Conservation (phyloP, 164 flowering plant species). For the Vitis riparia region DNA sequence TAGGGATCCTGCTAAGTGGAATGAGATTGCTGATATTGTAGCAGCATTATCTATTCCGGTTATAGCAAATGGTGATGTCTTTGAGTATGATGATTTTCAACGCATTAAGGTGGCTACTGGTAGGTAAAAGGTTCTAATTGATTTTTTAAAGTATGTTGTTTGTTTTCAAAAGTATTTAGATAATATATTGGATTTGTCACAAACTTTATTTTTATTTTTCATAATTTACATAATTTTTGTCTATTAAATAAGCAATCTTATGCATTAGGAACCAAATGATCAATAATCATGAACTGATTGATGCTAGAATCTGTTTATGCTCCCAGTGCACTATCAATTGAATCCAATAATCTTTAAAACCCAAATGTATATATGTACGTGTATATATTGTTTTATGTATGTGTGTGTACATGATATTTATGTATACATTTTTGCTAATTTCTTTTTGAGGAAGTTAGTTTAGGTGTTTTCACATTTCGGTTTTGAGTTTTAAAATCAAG, state of each 20-base stretch:
- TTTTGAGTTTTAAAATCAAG: no score
- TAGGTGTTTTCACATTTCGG: no score
- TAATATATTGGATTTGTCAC: neutral
- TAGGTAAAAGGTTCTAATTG: constrained; percentile 10
- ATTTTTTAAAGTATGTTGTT: neutral
- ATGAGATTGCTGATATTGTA: constrained; percentile 87
- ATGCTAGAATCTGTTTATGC: neutral
- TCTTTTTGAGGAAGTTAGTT: no score
- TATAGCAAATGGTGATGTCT: constrained; percentile 93
- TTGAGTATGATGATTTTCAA: constrained; percentile 76
- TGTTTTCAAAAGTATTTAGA: neutral
- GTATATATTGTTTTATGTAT: neutral
- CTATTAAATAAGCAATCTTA: neutral
- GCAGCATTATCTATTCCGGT: constrained; percentile 88
- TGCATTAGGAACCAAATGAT: neutral
- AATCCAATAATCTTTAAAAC: neutral
- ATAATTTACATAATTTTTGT: neutral
- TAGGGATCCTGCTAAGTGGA: constrained; percentile 95
- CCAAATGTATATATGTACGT: neutral
- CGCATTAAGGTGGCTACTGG: constrained; percentile 79
- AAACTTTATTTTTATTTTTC: neutral
- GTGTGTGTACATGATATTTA: no score
- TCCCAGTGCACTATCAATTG: neutral
- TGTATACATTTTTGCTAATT: no score
- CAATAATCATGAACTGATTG: neutral